Base-by-base conservation (phyloP, 2,329 filamentous ascomycete genomes). In the Cytospora mali region DNA sequence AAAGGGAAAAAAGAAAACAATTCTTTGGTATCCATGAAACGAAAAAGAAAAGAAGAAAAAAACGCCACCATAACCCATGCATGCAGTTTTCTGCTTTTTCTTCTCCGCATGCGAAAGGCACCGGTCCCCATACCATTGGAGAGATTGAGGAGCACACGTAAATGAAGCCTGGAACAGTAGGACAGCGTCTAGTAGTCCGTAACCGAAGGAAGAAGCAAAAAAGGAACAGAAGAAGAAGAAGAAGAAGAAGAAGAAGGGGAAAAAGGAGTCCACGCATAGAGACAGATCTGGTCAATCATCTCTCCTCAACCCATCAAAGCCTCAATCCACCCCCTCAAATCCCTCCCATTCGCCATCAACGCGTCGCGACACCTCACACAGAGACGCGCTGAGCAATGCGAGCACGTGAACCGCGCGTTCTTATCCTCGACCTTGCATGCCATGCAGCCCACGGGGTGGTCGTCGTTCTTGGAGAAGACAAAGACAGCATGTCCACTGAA, bases 401-500 rank as follows among this genome's bases (percentile, higher is more conserved):
- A 72, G 69, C 83, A 85, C 23, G 75, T 75, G 72, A 74, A 80
- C 39, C 83, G 79, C 65, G 78, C 72, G 51, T 78, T 75, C 7
- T 70, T 68, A 62, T 84, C 81, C 55, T 75, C 73, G 62, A 74
- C 75, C 58, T 76, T 76, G 71, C 84, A 87, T 4, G 79, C 76
- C 71, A 84, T 81, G 70, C 84, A 87, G 13, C 80, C 76, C 23
- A 86, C 74, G 2, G 83, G 76, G 68, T 84, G 81, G 68, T 78
- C 70, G 53, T 69, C 72, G 71, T 86, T 86, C 64, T 74, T 73
- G 58, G 79, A 77, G 42, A 76, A 72, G 59, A 80, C 75, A 79
- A 86, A 82, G 53, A 72, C 75, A 53, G 70, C 70, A 69, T 87
- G 84, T 4, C 71, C 70, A 48, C 79, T 77, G 62, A 81, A 76